A percentile compares a stretch with the other conserved stretches of the same genome.
Evolutionary conservation across 768 basidiomycete species (phyloP).

Genomic region (Hericium erinaceus): DNA sequence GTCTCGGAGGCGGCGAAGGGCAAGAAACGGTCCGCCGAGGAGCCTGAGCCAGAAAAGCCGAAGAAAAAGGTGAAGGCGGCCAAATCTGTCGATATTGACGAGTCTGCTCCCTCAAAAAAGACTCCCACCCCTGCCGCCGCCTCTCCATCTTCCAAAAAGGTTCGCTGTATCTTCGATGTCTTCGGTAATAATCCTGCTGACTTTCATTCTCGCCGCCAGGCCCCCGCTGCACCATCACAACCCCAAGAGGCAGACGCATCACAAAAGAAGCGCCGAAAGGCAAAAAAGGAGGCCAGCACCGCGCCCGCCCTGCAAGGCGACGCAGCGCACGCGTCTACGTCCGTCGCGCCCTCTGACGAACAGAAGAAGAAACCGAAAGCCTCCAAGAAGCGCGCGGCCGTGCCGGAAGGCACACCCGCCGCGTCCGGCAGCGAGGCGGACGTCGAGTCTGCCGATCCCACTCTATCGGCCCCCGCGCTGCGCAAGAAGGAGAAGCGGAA

Average conservation of each 20-base stretch:
- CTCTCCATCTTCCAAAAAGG: background rate
- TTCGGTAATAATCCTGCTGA: no score
- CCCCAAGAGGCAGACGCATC: background rate
- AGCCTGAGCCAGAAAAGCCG: constrained; percentile 22
- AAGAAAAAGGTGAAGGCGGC: background rate
- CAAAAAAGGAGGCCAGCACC: background rate
- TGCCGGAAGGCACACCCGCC: background rate
- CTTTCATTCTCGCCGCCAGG: no score
- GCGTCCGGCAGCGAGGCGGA: constrained; percentile 5
- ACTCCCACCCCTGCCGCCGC: background rate
- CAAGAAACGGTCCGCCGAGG: constrained; percentile 28
- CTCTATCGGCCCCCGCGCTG: background rate
- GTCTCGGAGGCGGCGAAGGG: constrained; percentile 13
- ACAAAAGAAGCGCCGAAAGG: background rate
- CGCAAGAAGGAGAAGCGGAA: constrained; percentile 5
- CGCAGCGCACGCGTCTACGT: background rate
- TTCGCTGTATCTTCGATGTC: no score
- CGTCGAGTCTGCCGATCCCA: background rate
- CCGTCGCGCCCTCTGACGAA: background rate
- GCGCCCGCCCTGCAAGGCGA: background rate
- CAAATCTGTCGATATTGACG: background rate
- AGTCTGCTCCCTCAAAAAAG: background rate
- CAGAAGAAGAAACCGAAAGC: background rate
- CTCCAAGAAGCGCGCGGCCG: background rate
- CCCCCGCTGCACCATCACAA: background rate